These are phyloP conservation scores for Spinellus fusiger DNA, from an alignment of 192 early-diverging fungal genomes.

Conservation along the genomic window DNA sequence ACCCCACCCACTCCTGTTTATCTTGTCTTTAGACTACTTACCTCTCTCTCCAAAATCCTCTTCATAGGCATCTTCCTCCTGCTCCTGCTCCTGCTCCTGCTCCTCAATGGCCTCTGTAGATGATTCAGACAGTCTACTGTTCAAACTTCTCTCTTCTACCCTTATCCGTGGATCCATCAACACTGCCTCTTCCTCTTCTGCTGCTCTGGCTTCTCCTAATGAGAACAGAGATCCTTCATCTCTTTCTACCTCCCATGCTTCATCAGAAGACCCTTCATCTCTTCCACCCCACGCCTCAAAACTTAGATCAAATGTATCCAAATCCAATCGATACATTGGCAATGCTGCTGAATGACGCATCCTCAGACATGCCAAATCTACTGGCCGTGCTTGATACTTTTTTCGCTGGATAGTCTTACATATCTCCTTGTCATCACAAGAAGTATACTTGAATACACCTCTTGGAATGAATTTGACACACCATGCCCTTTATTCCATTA, in stretches of 20 bases:
- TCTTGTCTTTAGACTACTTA: no score
- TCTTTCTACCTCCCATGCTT: no score
- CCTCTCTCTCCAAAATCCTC: background rate
- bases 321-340: conserved; percentile 14
- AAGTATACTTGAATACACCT: conserved; percentile 11
- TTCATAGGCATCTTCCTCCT: conserved; percentile 17
- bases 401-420: background rate
- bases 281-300: background rate
- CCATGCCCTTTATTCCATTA: conserved; percentile 18
- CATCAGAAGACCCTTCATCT: conserved; percentile 23
- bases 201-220: no score
- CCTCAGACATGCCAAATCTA: background rate
- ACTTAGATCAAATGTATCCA: conserved; percentile 20
- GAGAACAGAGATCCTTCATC: no score
- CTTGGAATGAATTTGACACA: conserved; percentile 20
- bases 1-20: no score
- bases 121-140: no score
- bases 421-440: conserved; percentile 1
- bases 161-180: no score
- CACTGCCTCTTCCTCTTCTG: no score
- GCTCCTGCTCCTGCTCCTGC: conserved; percentile 15
- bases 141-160: no score
- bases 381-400: background rate
- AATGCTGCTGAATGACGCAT: conserved; percentile 8
- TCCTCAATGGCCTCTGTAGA: conserved; percentile 21